These are phyloP conservation scores for Lantana camara DNA, from an alignment of 257 asterid species.

Conservation along the genomic window DNA sequence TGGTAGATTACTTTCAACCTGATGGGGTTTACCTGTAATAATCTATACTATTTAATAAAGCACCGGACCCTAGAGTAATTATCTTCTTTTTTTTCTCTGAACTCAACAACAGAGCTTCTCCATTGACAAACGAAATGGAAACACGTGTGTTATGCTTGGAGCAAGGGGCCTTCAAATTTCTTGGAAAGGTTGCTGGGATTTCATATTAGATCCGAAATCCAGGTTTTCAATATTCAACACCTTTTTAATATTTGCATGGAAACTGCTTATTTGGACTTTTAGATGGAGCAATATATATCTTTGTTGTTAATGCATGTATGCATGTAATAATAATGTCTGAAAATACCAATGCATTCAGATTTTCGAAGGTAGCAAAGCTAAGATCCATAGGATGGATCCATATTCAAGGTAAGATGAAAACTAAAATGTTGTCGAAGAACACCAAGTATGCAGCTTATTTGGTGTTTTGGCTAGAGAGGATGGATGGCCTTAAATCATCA, in stretches of 20 bases:
- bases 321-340: too few relatives aligned
- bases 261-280: not conserved
- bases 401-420: constrained; percentile 48
- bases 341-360: constrained; percentile 38
- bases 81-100: not conserved
- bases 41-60: too few relatives aligned
- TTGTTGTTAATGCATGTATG: too few relatives aligned
- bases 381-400: constrained; percentile 60
- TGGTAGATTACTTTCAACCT: too few relatives aligned
- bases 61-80: too few relatives aligned
- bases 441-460: constrained; percentile 54
- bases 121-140: constrained; percentile 42
- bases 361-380: constrained; percentile 68
- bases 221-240: constrained; percentile 27
- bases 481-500: constrained; percentile 49
- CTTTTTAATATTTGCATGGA: not conserved
- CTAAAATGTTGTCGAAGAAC: constrained; percentile 40
- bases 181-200: constrained; percentile 63
- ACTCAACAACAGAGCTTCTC: constrained; percentile 46
- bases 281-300: too few relatives aligned
- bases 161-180: constrained; percentile 55
- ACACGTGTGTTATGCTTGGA: constrained; percentile 53
- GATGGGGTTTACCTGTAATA: too few relatives aligned
- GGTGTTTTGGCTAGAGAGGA: constrained; percentile 45
- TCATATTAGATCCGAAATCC: constrained; percentile 26